Percentiles rank a stretch among this genome's conserved stretches.
phyloP scores from a whole-genome alignment of 2,329 filamentous ascomycete species.

The Cladosporium sp. region DNA sequence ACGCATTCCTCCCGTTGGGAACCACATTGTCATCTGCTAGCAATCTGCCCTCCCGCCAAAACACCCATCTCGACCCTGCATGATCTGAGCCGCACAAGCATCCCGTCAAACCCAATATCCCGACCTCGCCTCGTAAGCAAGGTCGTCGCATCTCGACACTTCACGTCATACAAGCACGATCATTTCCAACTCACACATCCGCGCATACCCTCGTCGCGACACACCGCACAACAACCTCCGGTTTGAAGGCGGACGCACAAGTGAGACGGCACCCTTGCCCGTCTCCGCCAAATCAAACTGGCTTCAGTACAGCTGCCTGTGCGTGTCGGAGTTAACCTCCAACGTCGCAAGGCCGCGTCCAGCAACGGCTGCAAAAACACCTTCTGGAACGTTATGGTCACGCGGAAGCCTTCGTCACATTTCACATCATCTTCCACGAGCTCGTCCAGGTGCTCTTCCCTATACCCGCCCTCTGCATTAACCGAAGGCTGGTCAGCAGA shows the following conservation, averaged over 20 bases:
- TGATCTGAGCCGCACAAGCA: conserved; percentile 11
- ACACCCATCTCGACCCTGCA: conserved; percentile 9
- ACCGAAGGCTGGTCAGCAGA: conserved; percentile 37
- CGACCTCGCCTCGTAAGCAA: conserved; percentile 5
- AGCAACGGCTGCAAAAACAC: conserved; percentile 18
- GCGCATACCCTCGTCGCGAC: neutral
- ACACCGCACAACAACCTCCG: conserved; percentile 3
- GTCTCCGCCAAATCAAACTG: conserved; percentile 25
- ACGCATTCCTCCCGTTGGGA: conserved; percentile 9
- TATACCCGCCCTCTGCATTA: conserved; percentile 21
- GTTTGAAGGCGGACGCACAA: conserved; percentile 14
- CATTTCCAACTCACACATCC: neutral
- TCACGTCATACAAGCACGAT: conserved; percentile 6
- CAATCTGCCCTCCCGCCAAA: conserved; percentile 3
- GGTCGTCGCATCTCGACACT: conserved; percentile 10
- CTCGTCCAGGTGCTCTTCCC: conserved; percentile 23
- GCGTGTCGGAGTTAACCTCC: conserved; percentile 23
- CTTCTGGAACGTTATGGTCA: conserved; percentile 28
- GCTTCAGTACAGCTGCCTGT: conserved; percentile 29
- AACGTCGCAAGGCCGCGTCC: conserved; percentile 16
- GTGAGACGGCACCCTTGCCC: conserved; percentile 12
- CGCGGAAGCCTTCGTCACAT: conserved; percentile 25
- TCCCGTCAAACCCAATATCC: neutral
- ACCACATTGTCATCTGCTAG: conserved; percentile 12
- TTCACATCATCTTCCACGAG: conserved; percentile 27